A percentile compares a stretch with the other conserved stretches of the same genome.
Evolutionary conservation across 179 eudicot species (phyloP).

Genomic region (Amaranthus tricolor): DNA sequence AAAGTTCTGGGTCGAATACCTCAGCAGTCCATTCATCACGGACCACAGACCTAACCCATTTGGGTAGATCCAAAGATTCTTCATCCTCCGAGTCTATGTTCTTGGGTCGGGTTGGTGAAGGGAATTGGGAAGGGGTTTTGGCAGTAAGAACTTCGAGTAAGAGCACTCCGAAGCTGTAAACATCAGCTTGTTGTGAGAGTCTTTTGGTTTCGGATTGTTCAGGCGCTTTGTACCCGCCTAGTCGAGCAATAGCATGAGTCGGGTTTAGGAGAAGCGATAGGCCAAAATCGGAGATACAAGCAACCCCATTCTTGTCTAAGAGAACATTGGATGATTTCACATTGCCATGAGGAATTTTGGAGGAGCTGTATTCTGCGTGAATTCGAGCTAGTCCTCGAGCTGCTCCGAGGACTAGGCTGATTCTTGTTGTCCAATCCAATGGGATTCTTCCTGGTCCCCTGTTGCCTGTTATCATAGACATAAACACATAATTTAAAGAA

Average conservation of each 20-base stretch:
- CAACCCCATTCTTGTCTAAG: constrained; percentile 74
- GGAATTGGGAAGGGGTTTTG: constrained; percentile 53
- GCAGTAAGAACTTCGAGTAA: constrained; percentile 81
- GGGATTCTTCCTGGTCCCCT: constrained; percentile 91
- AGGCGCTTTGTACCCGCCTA: constrained; percentile 85
- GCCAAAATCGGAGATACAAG: constrained; percentile 89
- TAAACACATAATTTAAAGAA: background rate
- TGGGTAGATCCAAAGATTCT: constrained; percentile 57
- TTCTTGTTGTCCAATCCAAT: constrained; percentile 88
- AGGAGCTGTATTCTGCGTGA: constrained; percentile 62
- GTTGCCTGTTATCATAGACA: constrained; percentile 45
- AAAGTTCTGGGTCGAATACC: constrained; percentile 73
- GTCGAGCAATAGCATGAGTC: constrained; percentile 62
- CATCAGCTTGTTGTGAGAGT: constrained; percentile 88
- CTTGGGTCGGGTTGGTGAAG: constrained; percentile 47
- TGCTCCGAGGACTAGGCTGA: constrained; percentile 75
- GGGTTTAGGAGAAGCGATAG: constrained; percentile 75
- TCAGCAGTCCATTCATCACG: constrained; percentile 95
- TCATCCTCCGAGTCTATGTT: constrained; percentile 37
- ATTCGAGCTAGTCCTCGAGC: constrained; percentile 79
- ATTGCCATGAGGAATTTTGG: constrained; percentile 93
- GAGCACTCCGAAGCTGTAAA: constrained; percentile 84
- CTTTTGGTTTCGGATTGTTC: constrained; percentile 71
- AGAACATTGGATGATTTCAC: constrained; percentile 76
- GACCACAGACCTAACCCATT: constrained; percentile 84